A percentile compares a stretch with the other conserved stretches of the same genome.
Evolutionary conservation across 1,284 basidiomycete species (phyloP).

Genomic region (Psilocybe mexicana): DNA sequence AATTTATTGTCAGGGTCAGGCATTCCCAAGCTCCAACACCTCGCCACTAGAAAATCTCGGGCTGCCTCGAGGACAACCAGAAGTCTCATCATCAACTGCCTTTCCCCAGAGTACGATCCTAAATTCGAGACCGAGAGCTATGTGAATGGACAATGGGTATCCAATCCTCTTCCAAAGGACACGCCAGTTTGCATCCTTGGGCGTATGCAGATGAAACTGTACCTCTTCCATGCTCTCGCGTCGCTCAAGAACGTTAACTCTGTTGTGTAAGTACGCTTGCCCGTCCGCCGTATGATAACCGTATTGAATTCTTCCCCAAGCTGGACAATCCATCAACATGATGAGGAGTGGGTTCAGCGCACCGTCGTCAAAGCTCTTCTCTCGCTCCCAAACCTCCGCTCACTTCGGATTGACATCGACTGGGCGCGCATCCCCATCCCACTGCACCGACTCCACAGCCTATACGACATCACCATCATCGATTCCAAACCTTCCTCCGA

Average conservation of each 20-base stretch:
- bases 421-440: slow-evolving; percentile 5
- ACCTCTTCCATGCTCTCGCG: slow-evolving; percentile 9
- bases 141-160: background rate
- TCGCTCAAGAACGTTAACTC: slow-evolving; percentile 7
- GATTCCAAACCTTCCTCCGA: background rate
- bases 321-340: slow-evolving; percentile 10
- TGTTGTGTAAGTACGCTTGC: slow-evolving; percentile 3
- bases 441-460: slow-evolving; percentile 5
- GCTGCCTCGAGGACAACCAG: slow-evolving; percentile 8
- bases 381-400: slow-evolving; percentile 6
- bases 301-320: background rate
- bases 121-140: background rate
- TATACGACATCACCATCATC: slow-evolving; percentile 7
- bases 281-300: background rate
- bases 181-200: background rate
- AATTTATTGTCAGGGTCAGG: slow-evolving; percentile 3
- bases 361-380: slow-evolving; percentile 11
- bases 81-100: slow-evolving; percentile 1
- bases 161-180: background rate
- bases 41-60: slow-evolving; percentile 9
- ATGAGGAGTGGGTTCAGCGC: slow-evolving; percentile 11
- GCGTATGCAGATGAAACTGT: slow-evolving; percentile 7
- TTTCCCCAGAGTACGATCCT: slow-evolving; percentile 12
- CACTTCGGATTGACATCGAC: slow-evolving; percentile 4
- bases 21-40: slow-evolving; percentile 6